Evolutionary conservation across 139 green algal genomes (phyloP).

Genomic region (Yamagishiella unicocca): DNA sequence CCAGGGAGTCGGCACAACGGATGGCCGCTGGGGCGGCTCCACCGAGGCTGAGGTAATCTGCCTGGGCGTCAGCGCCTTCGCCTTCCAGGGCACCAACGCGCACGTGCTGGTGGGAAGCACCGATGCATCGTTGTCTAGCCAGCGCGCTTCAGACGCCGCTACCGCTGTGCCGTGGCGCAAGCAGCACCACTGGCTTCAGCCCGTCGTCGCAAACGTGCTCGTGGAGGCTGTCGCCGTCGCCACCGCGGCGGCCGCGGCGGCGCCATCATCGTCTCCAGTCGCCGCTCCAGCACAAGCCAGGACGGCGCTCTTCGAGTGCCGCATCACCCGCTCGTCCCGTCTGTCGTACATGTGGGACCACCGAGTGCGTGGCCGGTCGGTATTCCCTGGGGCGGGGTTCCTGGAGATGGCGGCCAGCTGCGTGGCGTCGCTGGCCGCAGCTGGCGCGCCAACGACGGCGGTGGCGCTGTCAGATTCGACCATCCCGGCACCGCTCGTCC

Average conservation of each 20-base stretch:
- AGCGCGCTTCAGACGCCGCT: not conserved
- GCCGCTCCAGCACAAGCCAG: not conserved
- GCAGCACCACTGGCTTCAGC: slow-evolving; percentile 39
- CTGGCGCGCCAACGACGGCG: not conserved
- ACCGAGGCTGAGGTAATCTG: not conserved
- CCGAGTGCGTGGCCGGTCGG: slow-evolving; percentile 59
- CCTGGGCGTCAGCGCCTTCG: slow-evolving; percentile 78
- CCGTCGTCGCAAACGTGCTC: not conserved
- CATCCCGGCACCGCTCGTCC: slow-evolving; percentile 68
- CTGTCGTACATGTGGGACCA: slow-evolving; percentile 75
- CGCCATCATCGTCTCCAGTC: not conserved
- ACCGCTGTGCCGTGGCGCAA: slow-evolving; percentile 23
- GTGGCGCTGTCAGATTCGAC: slow-evolving; percentile 42
- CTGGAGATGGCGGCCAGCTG: slow-evolving; percentile 64
- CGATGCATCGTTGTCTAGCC: not conserved
- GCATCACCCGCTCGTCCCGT: not conserved
- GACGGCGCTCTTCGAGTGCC: slow-evolving; percentile 18
- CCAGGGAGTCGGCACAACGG: too few species aligned
- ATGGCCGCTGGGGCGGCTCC: not conserved
- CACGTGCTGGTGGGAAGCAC: slow-evolving; percentile 63
- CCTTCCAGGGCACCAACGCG: slow-evolving; percentile 87
- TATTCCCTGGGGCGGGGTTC: slow-evolving; percentile 77
- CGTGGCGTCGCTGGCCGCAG: not conserved
- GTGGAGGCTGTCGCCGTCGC: not conserved
- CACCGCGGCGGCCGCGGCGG: too few species aligned